Evolutionary conservation across 1,284 basidiomycete species (phyloP).

Genomic region (Neolentinus lepideus): DNA sequence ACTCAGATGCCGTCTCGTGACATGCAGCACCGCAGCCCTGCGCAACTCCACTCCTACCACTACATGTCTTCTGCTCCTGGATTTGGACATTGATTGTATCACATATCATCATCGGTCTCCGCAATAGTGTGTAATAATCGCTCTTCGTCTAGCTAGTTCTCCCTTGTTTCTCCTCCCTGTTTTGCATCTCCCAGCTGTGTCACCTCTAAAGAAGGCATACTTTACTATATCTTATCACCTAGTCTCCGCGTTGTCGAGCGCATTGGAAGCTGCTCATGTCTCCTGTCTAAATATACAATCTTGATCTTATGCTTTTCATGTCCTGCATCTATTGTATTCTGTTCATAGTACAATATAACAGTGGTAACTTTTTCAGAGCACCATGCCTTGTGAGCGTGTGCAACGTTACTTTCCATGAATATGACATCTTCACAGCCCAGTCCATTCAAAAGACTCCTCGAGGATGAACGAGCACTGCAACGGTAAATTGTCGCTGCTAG

Average conservation of each 20-base stretch:
- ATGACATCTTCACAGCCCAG: conserved; percentile 20
- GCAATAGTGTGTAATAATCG: neutral
- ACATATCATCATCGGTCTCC: neutral
- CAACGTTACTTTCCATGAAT: too few relatives aligned
- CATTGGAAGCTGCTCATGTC: neutral
- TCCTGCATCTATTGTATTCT: neutral
- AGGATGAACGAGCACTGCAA: conserved; percentile 24
- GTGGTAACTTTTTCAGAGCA: neutral
- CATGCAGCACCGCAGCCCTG: neutral
- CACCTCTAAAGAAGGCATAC: neutral
- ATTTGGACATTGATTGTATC: conserved; percentile 1
- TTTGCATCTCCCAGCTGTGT: neutral
- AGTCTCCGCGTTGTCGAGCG: neutral
- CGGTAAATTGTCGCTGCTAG: conserved; percentile 27
- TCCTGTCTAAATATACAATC: neutral
- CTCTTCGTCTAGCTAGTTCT: neutral
- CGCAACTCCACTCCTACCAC: neutral
- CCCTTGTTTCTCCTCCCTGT: neutral
- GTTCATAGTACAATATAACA: neutral
- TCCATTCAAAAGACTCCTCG: conserved; percentile 31
- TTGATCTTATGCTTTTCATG: neutral
- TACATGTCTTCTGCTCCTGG: neutral
- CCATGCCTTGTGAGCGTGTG: too few relatives aligned
- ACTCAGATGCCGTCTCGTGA: neutral
- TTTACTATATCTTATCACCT: neutral